Conservation (phyloP, 2,329 filamentous ascomycete genomes). For the Aspergillus novofumigatus region DNA sequence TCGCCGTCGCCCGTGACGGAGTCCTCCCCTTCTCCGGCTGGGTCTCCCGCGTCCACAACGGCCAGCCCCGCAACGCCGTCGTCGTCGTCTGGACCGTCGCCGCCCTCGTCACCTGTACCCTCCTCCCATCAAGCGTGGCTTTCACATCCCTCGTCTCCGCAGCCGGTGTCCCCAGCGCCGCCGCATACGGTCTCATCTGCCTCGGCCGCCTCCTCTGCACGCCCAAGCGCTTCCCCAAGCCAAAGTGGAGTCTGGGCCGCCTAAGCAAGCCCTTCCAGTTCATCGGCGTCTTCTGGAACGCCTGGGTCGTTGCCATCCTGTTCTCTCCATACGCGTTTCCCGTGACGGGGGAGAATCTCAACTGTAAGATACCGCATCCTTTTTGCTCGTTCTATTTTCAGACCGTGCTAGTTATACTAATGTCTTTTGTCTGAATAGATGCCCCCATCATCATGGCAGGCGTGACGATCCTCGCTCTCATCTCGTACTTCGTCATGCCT, state of each 20-base stretch:
- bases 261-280: conserved; percentile 47
- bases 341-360: conserved; percentile 41
- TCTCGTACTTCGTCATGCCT: conserved; percentile 49
- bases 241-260: conserved; percentile 45
- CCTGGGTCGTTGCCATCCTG: conserved; percentile 47
- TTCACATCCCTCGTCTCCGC: conserved; percentile 54
- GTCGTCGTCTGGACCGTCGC: conserved; percentile 55
- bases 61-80: conserved; percentile 58
- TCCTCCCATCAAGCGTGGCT: conserved; percentile 52
- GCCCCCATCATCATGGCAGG: conserved; percentile 50
- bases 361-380: conserved; percentile 32
- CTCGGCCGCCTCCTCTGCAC: conserved; percentile 47
- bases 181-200: conserved; percentile 51
- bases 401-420: neutral
- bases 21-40: conserved; percentile 57
- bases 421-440: conserved; percentile 22
- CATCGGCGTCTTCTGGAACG: conserved; percentile 48
- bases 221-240: conserved; percentile 45
- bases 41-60: conserved; percentile 53
- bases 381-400: neutral
- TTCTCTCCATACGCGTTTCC: conserved; percentile 47
- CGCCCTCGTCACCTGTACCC: conserved; percentile 55
- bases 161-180: conserved; percentile 50
- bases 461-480: conserved; percentile 47
- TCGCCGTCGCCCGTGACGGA: conserved; percentile 59